Evolutionary conservation across 2,329 filamentous ascomycete genomes (phyloP).

Genomic region (Sclerotiophoma versabilis): DNA sequence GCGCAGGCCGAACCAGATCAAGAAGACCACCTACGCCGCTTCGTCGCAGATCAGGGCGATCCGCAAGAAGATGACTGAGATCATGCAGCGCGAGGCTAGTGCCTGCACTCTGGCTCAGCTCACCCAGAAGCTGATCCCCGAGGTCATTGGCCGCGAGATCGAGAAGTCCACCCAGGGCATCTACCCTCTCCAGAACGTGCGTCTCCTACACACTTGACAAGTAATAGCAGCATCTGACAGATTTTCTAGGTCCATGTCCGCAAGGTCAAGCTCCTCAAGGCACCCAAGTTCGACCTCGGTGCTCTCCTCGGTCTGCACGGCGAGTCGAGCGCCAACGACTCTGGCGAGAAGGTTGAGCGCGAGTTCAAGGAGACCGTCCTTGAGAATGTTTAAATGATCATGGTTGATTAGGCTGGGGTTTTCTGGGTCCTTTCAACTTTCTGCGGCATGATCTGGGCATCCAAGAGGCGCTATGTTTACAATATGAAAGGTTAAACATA

Average conservation of each 20-base stretch:
- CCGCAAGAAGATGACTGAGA: constrained; percentile 99
- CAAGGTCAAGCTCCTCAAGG: constrained; percentile 99
- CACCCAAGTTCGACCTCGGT: constrained; percentile 98
- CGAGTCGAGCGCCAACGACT: constrained; percentile 94
- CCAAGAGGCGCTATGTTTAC: constrained; percentile 54
- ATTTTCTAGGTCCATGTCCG: constrained; percentile 92
- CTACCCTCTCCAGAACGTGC: constrained; percentile 98
- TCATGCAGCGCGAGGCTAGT: constrained; percentile 94
- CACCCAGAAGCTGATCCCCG: constrained; percentile 97
- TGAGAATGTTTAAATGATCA: constrained; percentile 80
- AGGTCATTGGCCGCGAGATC: constrained; percentile 99
- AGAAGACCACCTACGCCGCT: constrained; percentile 99
- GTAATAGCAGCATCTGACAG: not conserved
- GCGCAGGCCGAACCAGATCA: constrained; percentile 98
- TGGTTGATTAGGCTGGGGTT: constrained; percentile 48
- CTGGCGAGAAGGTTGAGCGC: constrained; percentile 93
- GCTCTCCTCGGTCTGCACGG: constrained; percentile 95
- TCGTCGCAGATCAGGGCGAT: constrained; percentile 98
- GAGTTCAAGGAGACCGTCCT: constrained; percentile 99
- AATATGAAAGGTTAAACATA: constrained; percentile 50
- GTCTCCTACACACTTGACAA: constrained; percentile 28
- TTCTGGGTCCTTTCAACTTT: constrained; percentile 50
- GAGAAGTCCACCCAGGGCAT: constrained; percentile 99
- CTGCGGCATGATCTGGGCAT: constrained; percentile 52
- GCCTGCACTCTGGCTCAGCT: constrained; percentile 95